These are phyloP conservation scores for Capsicum chinense DNA, from an alignment of 257 asterid genomes.

Conservation along the genomic window DNA sequence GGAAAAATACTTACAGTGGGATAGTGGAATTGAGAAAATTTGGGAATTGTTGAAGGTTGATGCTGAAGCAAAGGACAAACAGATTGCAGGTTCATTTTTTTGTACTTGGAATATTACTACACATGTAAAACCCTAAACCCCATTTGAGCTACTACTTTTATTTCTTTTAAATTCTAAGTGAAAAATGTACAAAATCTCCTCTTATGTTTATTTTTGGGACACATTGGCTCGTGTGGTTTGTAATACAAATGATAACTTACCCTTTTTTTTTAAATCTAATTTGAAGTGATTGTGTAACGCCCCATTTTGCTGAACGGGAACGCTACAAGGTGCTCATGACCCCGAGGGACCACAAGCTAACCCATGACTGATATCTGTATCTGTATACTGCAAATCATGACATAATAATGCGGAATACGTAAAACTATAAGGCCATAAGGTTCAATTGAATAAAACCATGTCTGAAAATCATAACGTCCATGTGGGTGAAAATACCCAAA, in stretches of 20 bases:
- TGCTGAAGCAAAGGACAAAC: constrained; percentile 48
- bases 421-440: too few species aligned
- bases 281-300: not conserved
- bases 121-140: constrained; percentile 38
- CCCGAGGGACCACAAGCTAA: too few species aligned
- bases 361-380: too few species aligned
- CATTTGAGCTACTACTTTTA: not conserved
- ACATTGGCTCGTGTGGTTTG: not conserved
- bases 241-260: too few species aligned
- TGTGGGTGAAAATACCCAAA: too few species aligned
- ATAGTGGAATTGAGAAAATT: constrained; percentile 40
- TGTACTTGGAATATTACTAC: not conserved
- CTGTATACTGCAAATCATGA: too few species aligned
- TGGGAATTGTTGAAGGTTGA: constrained; percentile 39
- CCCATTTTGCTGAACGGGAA: too few species aligned
- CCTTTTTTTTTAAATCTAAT: too few species aligned
- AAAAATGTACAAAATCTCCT: not conserved
- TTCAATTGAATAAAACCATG: too few species aligned
- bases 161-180: not conserved
- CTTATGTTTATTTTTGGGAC: not conserved
- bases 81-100: constrained; percentile 57
- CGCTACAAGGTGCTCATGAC: too few species aligned
- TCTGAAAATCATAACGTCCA: too few species aligned
- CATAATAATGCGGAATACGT: too few species aligned
- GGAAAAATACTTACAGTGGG: constrained; percentile 47